Evolutionary conservation across 1,139 yeast species (phyloP), one percentile per base, ranked within the genome.

Genomic region (Lodderomyces theae): DNA sequence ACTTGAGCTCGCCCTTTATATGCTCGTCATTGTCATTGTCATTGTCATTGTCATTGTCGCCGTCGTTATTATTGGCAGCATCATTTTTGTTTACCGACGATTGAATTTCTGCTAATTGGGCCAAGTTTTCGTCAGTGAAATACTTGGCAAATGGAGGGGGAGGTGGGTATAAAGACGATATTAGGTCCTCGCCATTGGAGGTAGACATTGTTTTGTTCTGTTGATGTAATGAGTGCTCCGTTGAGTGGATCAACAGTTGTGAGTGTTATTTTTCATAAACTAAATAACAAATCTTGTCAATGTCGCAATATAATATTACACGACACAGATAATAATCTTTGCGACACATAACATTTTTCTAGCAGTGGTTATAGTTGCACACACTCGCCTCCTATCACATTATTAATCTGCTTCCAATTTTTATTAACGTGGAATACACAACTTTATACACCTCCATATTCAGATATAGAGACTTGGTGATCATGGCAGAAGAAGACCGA

Each of bases 151-250:
- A 85, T 17, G 83, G 80, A 8, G 96, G 96, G 3, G 96, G 96
- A 2, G 92, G 90, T 1, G 96, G 96, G 51, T 82, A 88, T 41
- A 87, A 72, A 10, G 94, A 79, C 21, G 92, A 66, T 45, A 76
- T 74, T 42, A 71, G 57, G 43, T 72, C 76, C 39, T 66, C 74
- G 1, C 19, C 30, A 23, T 26, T 32, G 9, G 32, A 13, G 10
- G 30, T 36, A 3, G 43, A 36, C 37, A 37, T 40, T 0, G 67
- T 79, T 8, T 88, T 82, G 53, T 87, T 31, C 19, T 13, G 4
- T 9, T 15, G 5, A 28, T 15, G 11, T 15, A 9, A 7, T 28
- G 31, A 15, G 18, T 3, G 7, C 9, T 9, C 6, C 12, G 26
- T 28, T 8, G 31, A 12, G 31, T 28, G 31, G n/a, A 6, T n/a